phyloP scores from a whole-genome alignment of 2,329 filamentous ascomycete genomes.

The Fusarium sp. region DNA sequence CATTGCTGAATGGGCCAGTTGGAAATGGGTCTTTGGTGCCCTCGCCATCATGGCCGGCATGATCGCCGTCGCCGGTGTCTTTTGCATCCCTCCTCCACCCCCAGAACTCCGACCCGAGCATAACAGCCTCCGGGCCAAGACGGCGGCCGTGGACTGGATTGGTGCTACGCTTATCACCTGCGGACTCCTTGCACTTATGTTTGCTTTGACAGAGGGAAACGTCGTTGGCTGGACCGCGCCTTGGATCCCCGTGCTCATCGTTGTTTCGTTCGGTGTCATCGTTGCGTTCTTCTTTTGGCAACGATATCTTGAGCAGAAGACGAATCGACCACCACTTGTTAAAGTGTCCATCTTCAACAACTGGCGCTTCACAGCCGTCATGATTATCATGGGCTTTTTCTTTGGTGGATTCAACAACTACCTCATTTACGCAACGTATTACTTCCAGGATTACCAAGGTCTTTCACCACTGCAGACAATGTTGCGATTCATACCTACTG shows the following conservation, averaged over 20 bases:
- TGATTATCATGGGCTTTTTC: slow-evolving; percentile 74
- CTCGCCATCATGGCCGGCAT: slow-evolving; percentile 69
- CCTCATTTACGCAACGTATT: slow-evolving; percentile 75
- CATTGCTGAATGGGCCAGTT: slow-evolving; percentile 70
- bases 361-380: slow-evolving; percentile 69
- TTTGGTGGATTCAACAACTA: slow-evolving; percentile 77
- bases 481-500: slow-evolving; percentile 75
- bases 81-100: slow-evolving; percentile 69
- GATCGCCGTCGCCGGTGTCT: slow-evolving; percentile 66
- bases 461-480: slow-evolving; percentile 73
- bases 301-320: slow-evolving; percentile 53
- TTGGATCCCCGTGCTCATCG: slow-evolving; percentile 71
- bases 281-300: slow-evolving; percentile 71
- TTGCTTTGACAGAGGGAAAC: slow-evolving; percentile 76
- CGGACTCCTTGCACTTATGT: slow-evolving; percentile 71
- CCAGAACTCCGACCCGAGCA: slow-evolving; percentile 42
- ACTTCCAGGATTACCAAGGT: slow-evolving; percentile 75
- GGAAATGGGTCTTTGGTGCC: slow-evolving; percentile 76
- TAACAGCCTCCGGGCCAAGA: slow-evolving; percentile 51
- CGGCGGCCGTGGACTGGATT: slow-evolving; percentile 71
- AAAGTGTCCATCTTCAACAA: slow-evolving; percentile 73
- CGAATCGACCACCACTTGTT: slow-evolving; percentile 66
- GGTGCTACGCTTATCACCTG: slow-evolving; percentile 72
- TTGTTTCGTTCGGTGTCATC: slow-evolving; percentile 67
- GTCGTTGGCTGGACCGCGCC: slow-evolving; percentile 74